Conservation (phyloP, 1,284 basidiomycete genomes). For the Athelia sp. region DNA sequence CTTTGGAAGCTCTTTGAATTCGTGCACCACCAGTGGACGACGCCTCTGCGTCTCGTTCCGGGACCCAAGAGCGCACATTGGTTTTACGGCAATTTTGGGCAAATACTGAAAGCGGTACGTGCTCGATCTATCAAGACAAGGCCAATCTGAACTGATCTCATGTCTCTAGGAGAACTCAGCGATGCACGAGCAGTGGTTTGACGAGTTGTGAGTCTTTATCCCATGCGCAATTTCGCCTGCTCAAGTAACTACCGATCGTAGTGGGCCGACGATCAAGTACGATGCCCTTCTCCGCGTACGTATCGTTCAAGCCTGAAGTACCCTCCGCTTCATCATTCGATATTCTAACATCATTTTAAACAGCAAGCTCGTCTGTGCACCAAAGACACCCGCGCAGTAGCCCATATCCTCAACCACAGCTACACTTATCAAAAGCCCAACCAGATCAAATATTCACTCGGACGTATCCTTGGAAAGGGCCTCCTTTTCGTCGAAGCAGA, state of each 20-base stretch:
- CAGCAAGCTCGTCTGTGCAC: constrained; percentile 40
- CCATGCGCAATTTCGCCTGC: too few species aligned
- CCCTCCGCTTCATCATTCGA: too few species aligned
- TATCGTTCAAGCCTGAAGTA: too few species aligned
- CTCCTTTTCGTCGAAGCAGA: neutral
- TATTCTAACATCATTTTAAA: too few species aligned
- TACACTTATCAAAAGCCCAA: constrained; percentile 43
- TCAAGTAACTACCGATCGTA: neutral
- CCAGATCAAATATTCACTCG: constrained; percentile 20
- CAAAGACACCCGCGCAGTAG: constrained; percentile 42
- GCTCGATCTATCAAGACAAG: neutral
- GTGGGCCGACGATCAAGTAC: constrained; percentile 48
- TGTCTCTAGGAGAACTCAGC: constrained; percentile 32
- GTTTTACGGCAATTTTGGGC: constrained; percentile 48
- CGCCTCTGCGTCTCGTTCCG: constrained; percentile 40
- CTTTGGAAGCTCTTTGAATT: constrained; percentile 25
- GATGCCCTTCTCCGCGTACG: constrained; percentile 42
- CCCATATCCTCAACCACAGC: constrained; percentile 42
- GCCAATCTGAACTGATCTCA: too few species aligned
- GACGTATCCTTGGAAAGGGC: neutral
- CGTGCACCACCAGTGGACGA: constrained; percentile 26
- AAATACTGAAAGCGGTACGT: constrained; percentile 37
- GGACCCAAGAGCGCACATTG: constrained; percentile 45
- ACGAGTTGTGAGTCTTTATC: constrained; percentile 23
- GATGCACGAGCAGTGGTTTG: constrained; percentile 48